Percentiles rank a stretch among this genome's conserved stretches.
Conservation (phyloP, 2,329 filamentous ascomycete genomes). For the Ambrosiella beaveri region DNA sequence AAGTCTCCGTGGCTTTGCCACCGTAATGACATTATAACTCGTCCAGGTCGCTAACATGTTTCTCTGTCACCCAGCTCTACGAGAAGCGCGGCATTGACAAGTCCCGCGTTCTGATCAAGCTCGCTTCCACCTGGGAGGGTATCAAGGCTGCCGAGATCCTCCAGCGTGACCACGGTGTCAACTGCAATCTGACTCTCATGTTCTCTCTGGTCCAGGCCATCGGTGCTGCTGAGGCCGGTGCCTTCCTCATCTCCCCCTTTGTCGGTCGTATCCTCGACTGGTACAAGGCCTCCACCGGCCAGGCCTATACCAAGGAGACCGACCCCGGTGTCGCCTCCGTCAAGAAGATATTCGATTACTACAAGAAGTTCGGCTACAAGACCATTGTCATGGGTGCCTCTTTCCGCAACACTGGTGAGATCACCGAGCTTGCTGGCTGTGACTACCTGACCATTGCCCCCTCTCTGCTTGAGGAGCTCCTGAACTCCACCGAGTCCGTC, state of each 20-base stretch:
- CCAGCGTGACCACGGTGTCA: slow-evolving; percentile 87
- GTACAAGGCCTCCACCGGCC: slow-evolving; percentile 94
- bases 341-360: slow-evolving; percentile 96
- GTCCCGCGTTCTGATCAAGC: slow-evolving; percentile 94
- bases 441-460: slow-evolving; percentile 85
- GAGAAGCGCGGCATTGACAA: slow-evolving; percentile 79
- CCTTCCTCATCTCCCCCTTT: slow-evolving; percentile 98
- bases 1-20: slow-evolving; percentile 20
- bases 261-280: slow-evolving; percentile 98
- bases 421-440: slow-evolving; percentile 93
- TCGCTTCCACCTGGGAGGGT: slow-evolving; percentile 97
- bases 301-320: slow-evolving; percentile 75
- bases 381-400: slow-evolving; percentile 99
- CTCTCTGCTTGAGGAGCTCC: slow-evolving; percentile 71
- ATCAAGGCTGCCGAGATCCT: slow-evolving; percentile 98
- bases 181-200: slow-evolving; percentile 98
- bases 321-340: slow-evolving; percentile 95
- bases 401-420: slow-evolving; percentile 91
- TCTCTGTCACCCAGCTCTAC: slow-evolving; percentile 53
- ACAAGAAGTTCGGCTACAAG: slow-evolving; percentile 99
- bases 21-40: not conserved
- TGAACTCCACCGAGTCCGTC: slow-evolving; percentile 64
- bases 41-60: not conserved
- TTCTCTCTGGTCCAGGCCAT: slow-evolving; percentile 94
- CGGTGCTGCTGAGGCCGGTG: slow-evolving; percentile 81